phyloP scores from a whole-genome alignment of 2,329 filamentous ascomycete genomes.

The Plenodomus lindquistii region DNA sequence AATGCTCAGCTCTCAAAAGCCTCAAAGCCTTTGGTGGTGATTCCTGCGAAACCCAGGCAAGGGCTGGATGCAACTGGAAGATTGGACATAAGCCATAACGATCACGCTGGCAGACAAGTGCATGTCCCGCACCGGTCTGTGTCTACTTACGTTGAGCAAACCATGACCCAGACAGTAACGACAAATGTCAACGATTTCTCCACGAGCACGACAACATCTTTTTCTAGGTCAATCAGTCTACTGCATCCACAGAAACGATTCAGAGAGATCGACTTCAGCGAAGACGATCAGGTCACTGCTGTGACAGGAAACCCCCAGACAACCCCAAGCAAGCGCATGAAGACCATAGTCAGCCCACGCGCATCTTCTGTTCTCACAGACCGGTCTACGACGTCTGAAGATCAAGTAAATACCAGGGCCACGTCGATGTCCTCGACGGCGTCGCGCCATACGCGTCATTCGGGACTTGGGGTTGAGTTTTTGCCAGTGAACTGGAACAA shows the following conservation, averaged over 20 bases:
- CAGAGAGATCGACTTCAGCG: neutral
- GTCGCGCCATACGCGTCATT: constrained; percentile 18
- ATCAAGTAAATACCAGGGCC: neutral
- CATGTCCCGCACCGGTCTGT: too few relatives aligned
- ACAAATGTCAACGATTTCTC: neutral
- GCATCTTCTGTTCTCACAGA: neutral
- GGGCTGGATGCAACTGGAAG: neutral
- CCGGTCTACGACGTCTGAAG: neutral
- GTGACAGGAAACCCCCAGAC: neutral
- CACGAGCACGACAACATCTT: neutral
- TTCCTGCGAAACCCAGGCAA: neutral
- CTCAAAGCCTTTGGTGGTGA: neutral
- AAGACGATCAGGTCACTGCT: neutral
- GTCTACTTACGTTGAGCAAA: neutral
- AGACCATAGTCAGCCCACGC: neutral
- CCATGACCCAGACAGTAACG: neutral
- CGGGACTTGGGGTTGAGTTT: constrained; percentile 14
- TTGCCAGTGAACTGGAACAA: constrained; percentile 18
- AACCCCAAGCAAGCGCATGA: neutral
- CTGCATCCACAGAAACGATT: neutral
- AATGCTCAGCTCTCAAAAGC: neutral
- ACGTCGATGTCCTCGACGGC: neutral
- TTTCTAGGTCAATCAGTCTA: neutral
- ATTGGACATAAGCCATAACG: neutral
- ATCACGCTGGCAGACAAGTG: neutral